phyloP scores from a whole-genome alignment of 768 basidiomycete genomes.

The Lyophyllum atratum region DNA sequence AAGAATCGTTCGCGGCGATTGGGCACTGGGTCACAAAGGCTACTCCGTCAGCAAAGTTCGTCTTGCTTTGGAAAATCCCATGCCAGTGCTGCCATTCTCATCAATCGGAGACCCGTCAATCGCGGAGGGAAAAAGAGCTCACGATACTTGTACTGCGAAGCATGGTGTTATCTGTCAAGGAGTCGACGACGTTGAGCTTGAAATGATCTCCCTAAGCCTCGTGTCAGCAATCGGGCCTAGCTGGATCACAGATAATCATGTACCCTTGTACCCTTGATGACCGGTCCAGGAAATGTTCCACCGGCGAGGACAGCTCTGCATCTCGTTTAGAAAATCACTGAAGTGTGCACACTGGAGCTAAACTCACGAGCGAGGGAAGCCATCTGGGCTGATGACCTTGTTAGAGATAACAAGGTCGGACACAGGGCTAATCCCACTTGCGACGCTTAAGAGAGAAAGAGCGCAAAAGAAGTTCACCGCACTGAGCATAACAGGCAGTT shows the following conservation, averaged over 20 bases:
- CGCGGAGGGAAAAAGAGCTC: constrained; percentile 10
- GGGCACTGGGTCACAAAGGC: constrained; percentile 37
- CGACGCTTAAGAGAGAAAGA: background rate
- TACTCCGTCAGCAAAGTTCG: constrained; percentile 33
- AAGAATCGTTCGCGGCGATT: constrained; percentile 30
- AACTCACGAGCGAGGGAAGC: background rate
- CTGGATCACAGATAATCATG: background rate
- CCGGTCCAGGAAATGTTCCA: background rate
- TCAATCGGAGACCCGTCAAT: background rate
- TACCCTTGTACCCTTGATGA: background rate
- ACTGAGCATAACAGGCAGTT: background rate
- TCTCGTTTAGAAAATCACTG: background rate
- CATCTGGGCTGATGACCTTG: background rate
- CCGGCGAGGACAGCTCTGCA: background rate
- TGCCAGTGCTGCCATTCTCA: constrained; percentile 30
- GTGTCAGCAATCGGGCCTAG: background rate
- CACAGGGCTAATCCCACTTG: background rate
- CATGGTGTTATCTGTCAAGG: background rate
- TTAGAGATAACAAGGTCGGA: background rate
- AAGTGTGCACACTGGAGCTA: background rate
- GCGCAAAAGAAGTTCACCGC: background rate
- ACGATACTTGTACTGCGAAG: constrained; percentile 32
- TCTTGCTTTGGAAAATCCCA: constrained; percentile 31
- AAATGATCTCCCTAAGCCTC: background rate
- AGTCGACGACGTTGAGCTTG: background rate